Base-by-base conservation (phyloP, 768 basidiomycete species). In the Mycena metata region DNA sequence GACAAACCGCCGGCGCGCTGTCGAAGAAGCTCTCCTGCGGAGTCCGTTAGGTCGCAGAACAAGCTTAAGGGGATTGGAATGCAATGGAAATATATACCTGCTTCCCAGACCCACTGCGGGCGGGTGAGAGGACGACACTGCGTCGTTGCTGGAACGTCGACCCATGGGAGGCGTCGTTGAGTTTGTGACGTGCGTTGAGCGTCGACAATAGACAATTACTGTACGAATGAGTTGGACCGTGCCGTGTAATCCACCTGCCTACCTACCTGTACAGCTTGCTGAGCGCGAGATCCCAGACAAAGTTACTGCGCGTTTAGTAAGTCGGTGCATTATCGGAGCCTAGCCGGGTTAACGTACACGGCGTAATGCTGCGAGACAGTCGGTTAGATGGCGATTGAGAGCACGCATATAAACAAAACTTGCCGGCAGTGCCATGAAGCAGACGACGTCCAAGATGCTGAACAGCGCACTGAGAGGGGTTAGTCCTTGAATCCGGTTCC, bases 251-350 rank as follows among this genome's bases (percentile, higher is more conserved):
- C n/a, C n/a, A n/a, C n/a, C n/a, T n/a, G n/a, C n/a, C n/a, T n/a
- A n/a, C n/a, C n/a, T n/a, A n/a, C n/a, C n/a, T n/a, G n/a, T 87
- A 87, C 9, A 87, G 76, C 58, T 85, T 86, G 2, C 83, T 79
- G 12, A 87, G 74, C 13, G 84, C 78, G 19, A 87, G 76, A 69
- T 86, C 85, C 83, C 83, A 87, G 11, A 85, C 65, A 70, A 87
- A 87, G 70, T 86, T 84, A 83, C 54, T 46, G 1, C 50, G 10
- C 24, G 17, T 33, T 30, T 13, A 10, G 43, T 46, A 15, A 49
- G 30, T 24, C 30, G 30, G 3, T 30, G 30, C 6, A 30, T 33
- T 47, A 33, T 10, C 46, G 33, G 33, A 19, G 36, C 16, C 36
- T 42, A 35, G 13, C 11, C 39, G 39, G 50, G 62, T 7, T 35